Conservation (phyloP, 768 basidiomycete genomes). For the Suillus fuscotomentosus region DNA sequence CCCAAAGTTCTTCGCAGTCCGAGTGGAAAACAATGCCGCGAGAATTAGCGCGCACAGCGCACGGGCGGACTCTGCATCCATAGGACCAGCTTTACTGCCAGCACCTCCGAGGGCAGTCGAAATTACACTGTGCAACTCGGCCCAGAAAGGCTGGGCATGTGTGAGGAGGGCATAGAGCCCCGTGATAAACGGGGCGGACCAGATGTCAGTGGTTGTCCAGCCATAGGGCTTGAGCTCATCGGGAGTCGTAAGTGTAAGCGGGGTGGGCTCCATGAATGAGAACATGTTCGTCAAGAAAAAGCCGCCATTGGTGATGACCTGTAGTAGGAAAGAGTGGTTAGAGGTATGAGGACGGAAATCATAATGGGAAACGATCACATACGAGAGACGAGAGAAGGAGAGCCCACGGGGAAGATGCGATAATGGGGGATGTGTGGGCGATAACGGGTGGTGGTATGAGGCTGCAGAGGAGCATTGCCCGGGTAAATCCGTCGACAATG, state of each 20-base stretch:
- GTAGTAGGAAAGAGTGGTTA: background rate
- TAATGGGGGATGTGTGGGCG: constrained; percentile 43
- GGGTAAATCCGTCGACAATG: constrained; percentile 74
- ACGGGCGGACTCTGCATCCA: constrained; percentile 65
- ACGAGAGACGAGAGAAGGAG: constrained; percentile 74
- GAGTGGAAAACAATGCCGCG: constrained; percentile 54
- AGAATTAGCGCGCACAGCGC: constrained; percentile 72
- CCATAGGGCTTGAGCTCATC: constrained; percentile 79
- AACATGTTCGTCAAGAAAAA: constrained; percentile 78
- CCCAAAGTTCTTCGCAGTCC: constrained; percentile 66
- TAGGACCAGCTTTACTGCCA: constrained; percentile 35
- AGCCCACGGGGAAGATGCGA: constrained; percentile 73
- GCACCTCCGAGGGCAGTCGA: constrained; percentile 45
- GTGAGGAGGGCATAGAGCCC: constrained; percentile 80
- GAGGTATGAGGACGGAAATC: background rate
- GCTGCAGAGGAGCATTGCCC: constrained; percentile 75
- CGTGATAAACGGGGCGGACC: constrained; percentile 80
- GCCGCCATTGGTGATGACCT: constrained; percentile 76
- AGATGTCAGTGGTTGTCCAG: constrained; percentile 83
- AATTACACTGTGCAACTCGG: constrained; percentile 51
- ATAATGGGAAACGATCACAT: constrained; percentile 21
- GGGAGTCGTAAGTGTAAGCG: constrained; percentile 70
- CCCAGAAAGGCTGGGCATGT: constrained; percentile 86
- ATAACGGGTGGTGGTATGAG: constrained; percentile 71
- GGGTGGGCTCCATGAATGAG: constrained; percentile 72